Evolutionary conservation across 2,329 filamentous ascomycete species (phyloP).

Genomic region (Beauveria medogensis): DNA sequence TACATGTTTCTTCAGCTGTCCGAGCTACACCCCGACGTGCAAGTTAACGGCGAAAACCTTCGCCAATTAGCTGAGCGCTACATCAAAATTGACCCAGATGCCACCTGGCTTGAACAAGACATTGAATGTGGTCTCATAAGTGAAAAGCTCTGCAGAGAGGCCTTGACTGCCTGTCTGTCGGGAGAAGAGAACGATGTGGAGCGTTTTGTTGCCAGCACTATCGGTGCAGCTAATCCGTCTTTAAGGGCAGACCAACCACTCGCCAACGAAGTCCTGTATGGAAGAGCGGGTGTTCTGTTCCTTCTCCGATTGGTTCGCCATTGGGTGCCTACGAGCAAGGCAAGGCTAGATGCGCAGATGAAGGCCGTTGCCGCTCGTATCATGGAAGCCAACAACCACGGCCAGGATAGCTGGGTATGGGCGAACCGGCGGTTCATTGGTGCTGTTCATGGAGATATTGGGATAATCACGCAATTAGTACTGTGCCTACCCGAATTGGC

Average conservation of each 20-base stretch:
- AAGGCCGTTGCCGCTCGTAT: constrained; percentile 52
- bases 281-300: constrained; percentile 60
- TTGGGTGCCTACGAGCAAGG: constrained; percentile 41
- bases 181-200: constrained; percentile 29
- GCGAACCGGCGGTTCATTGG: constrained; percentile 55
- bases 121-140: constrained; percentile 40
- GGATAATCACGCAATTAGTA: constrained; percentile 63
- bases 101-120: constrained; percentile 28
- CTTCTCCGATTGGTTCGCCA: constrained; percentile 55
- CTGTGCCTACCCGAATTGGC: constrained; percentile 48
- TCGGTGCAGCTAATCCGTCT: background rate
- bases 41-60: constrained; percentile 33
- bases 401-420: constrained; percentile 50
- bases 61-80: constrained; percentile 41
- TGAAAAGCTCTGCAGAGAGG: constrained; percentile 39
- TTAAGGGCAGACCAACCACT: constrained; percentile 30
- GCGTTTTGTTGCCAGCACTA: constrained; percentile 33
- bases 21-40: constrained; percentile 32
- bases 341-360: constrained; percentile 45
- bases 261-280: constrained; percentile 56
- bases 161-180: constrained; percentile 36
- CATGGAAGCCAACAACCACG: constrained; percentile 38
- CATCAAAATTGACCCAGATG: constrained; percentile 30
- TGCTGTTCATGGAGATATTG: constrained; percentile 59
- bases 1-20: constrained; percentile 47